Evolutionary conservation across 1,284 basidiomycete species (phyloP).

Genomic region (Ceratobasidium sp.): DNA sequence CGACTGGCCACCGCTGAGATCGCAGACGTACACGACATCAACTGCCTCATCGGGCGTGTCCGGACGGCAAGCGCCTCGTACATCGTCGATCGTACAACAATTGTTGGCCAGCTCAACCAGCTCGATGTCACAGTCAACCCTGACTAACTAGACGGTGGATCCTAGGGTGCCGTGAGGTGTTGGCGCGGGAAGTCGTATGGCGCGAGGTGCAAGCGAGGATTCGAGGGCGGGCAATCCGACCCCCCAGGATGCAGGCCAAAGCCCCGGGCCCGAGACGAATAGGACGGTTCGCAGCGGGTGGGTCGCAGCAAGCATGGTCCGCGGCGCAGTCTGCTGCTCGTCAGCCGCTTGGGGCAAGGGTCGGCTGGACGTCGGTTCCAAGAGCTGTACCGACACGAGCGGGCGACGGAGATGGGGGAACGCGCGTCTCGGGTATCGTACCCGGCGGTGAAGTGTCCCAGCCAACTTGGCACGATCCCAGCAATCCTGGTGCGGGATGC

Average conservation of each 20-base stretch:
- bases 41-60: slow-evolving; percentile 14
- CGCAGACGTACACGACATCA: slow-evolving; percentile 2
- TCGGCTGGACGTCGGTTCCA: slow-evolving; percentile 39
- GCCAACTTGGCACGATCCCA: slow-evolving; percentile 24
- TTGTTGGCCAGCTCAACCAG: slow-evolving; percentile 14
- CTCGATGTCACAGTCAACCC: slow-evolving; percentile 7
- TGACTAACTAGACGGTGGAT: background rate
- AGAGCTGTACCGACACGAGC: slow-evolving; percentile 36
- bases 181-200: slow-evolving; percentile 13
- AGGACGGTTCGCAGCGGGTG: slow-evolving; percentile 40
- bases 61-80: slow-evolving; percentile 46
- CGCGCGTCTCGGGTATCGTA: background rate
- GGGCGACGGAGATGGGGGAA: slow-evolving; percentile 20
- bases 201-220: background rate
- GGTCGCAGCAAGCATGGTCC: slow-evolving; percentile 39
- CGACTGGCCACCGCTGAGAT: background rate
- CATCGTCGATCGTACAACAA: slow-evolving; percentile 53
- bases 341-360: slow-evolving; percentile 3
- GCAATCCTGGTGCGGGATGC: slow-evolving; percentile 35
- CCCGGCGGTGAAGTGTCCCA: slow-evolving; percentile 26
- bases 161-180: background rate
- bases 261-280: background rate
- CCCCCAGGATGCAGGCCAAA: background rate
- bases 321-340: slow-evolving; percentile 29
- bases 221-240: background rate